These are phyloP conservation scores for Hypoxylon sp. DNA, from an alignment of 2,329 filamentous ascomycete genomes.

Conservation along the genomic window DNA sequence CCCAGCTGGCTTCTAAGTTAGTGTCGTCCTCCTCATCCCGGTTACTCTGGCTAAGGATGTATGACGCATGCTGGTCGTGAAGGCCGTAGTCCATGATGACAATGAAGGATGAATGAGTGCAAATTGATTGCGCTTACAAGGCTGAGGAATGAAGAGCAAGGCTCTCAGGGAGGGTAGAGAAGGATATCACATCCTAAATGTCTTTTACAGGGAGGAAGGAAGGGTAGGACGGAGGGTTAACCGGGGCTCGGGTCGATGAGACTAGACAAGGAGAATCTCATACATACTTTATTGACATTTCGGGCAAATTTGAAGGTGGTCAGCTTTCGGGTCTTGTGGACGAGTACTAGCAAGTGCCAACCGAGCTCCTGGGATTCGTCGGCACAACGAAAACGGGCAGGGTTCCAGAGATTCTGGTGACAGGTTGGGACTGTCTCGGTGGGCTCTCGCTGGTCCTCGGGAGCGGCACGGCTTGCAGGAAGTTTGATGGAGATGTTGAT, in stretches of 20 bases:
- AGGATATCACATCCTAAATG: conserved; percentile 47
- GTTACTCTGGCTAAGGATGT: conserved; percentile 59
- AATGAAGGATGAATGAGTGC: conserved; percentile 30
- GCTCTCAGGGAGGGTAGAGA: conserved; percentile 42
- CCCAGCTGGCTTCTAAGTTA: conserved; percentile 79
- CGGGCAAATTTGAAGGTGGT: conserved; percentile 53
- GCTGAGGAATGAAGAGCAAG: conserved; percentile 45
- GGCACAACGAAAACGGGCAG: conserved; percentile 52
- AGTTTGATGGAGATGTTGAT: conserved; percentile 55
- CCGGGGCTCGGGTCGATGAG: conserved; percentile 35
- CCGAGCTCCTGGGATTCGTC: conserved; percentile 57
- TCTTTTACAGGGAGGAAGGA: conserved; percentile 33
- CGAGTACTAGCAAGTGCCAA: conserved; percentile 48
- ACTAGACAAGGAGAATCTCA: conserved; percentile 48
- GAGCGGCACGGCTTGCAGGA: conserved; percentile 57
- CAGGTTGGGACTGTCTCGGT: conserved; percentile 41
- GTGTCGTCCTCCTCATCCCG: conserved; percentile 62
- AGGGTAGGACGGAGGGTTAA: conserved; percentile 33
- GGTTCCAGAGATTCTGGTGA: conserved; percentile 47
- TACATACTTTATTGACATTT: conserved; percentile 61
- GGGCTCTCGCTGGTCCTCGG: conserved; percentile 50
- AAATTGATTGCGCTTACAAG: conserved; percentile 37
- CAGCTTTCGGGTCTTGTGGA: conserved; percentile 53
- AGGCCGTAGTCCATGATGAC: conserved; percentile 56
- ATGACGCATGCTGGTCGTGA: conserved; percentile 63